A percentile compares a stretch with the other conserved stretches of the same genome.
phyloP scores from a whole-genome alignment of 148 eudicot species.

The Agrostemma githago region DNA sequence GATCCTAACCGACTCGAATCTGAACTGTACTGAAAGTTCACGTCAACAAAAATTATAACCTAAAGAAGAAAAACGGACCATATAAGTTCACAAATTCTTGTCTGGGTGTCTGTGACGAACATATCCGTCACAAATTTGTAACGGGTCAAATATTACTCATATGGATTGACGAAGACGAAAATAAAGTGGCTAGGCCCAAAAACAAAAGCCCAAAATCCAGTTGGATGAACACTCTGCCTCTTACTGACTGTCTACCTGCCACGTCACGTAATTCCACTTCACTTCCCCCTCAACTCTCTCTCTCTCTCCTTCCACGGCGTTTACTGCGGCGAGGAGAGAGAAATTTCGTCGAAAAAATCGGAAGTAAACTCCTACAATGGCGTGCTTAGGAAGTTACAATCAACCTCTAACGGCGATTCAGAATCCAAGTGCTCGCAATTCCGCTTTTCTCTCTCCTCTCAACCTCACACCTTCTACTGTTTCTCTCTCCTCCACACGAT shows the following conservation, averaged over 20 bases:
- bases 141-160: too few species aligned
- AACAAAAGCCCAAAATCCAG: not conserved
- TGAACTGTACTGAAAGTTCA: too few species aligned
- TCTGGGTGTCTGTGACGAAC: too few species aligned
- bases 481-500: slow-evolving; percentile 15
- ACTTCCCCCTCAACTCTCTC: not conserved
- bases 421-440: slow-evolving; percentile 19
- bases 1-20: too few species aligned
- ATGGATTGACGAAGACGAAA: not conserved
- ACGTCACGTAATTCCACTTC: not conserved
- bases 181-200: not conserved
- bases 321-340: slow-evolving; percentile 10
- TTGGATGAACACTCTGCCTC: not conserved
- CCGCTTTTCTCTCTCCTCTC: slow-evolving; percentile 29
- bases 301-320: not conserved
- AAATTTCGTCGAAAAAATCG: slow-evolving; percentile 2
- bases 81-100: too few species aligned
- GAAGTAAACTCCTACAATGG: slow-evolving; percentile 21
- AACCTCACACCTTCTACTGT: slow-evolving; percentile 13
- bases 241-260: slow-evolving; percentile 5
- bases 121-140: too few species aligned
- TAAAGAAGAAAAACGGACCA: too few species aligned
- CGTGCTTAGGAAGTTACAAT: slow-evolving; percentile 18
- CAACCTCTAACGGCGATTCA: slow-evolving; percentile 12
- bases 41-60: too few species aligned